Base-by-base conservation (phyloP, 75 land plant species). In the Isoetes taiwanensis region DNA sequence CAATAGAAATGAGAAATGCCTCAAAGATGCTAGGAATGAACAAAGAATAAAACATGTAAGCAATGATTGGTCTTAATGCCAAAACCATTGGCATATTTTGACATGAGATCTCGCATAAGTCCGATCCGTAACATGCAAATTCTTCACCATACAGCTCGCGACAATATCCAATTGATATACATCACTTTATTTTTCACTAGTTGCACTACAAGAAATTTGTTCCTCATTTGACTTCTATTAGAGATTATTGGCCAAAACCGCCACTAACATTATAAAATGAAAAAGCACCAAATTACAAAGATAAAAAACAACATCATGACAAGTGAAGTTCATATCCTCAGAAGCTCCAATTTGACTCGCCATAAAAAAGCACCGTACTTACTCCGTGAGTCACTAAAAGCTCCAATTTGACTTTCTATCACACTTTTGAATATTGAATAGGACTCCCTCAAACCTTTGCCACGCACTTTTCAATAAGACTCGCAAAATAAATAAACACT, bases 321-420 rank as follows among this genome's bases (percentile, higher is more conserved):
- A n/a, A n/a, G n/a, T n/a, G n/a, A n/a, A n/a, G n/a, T n/a, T n/a
- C n/a, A n/a, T n/a, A n/a, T n/a, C n/a, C n/a, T n/a, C n/a, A n/a
- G n/a, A n/a, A n/a, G n/a, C n/a, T n/a, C n/a, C n/a, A n/a, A n/a
- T n/a, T n/a, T n/a, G n/a, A n/a, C n/a, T n/a, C n/a, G n/a, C n/a
- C n/a, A n/a, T n/a, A n/a, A n/a, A n/a, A n/a, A n/a, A n/a, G n/a
- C n/a, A n/a, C n/a, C n/a, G n/a, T n/a, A 25, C 19, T 17, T 34
- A 91, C 98, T n/a, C 96, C 88, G 99, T 24, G 75, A 64, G 77
- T 96, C 88, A 34, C 74, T 96, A 12, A 89, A 59, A 34, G 99
- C 96, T 30, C 96, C 96, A 74, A 88, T 66, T 61, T 94, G 99
- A 65, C 96, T 94, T 67, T 82, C 96, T 56, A 78, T 69, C 3